These are phyloP conservation scores for Naganishia cerealis DNA, from an alignment of 1,284 basidiomycete species.

Conservation along the genomic window DNA sequence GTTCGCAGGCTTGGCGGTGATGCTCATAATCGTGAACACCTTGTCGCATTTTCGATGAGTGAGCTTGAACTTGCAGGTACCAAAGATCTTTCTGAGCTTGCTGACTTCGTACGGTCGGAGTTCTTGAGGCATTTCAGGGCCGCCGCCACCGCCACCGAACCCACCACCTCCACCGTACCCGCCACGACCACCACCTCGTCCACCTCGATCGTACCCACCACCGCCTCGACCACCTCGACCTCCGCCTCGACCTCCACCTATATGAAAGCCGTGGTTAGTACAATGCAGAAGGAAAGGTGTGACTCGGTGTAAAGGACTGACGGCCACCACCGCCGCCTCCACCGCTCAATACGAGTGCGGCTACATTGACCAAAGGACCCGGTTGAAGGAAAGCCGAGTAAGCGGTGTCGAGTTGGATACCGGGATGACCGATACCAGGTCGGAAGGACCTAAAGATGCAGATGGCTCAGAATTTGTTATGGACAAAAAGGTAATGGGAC, in stretches of 20 bases:
- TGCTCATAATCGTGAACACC: conserved; percentile 43
- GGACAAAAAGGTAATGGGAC: conserved; percentile 10
- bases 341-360: conserved; percentile 42
- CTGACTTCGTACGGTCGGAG: conserved; percentile 41
- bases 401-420: conserved; percentile 51
- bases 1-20: conserved; percentile 43
- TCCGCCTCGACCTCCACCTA: conserved; percentile 8
- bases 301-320: background rate
- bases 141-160: conserved; percentile 37
- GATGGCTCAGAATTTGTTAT: background rate
- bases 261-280: conserved; percentile 2
- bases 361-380: conserved; percentile 45
- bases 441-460: conserved; percentile 45
- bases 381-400: conserved; percentile 51
- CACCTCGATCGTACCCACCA: conserved; percentile 37
- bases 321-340: conserved; percentile 41
- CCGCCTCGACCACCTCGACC: conserved; percentile 19
- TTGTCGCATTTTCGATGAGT: conserved; percentile 40
- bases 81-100: conserved; percentile 46
- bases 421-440: conserved; percentile 40
- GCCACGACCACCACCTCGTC: conserved; percentile 37
- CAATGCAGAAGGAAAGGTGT: background rate
- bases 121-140: conserved; percentile 36
- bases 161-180: conserved; percentile 21
- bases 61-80: conserved; percentile 34